Evolutionary conservation across 305 asterid species (phyloP).

Genomic region (Solanum chacoense): DNA sequence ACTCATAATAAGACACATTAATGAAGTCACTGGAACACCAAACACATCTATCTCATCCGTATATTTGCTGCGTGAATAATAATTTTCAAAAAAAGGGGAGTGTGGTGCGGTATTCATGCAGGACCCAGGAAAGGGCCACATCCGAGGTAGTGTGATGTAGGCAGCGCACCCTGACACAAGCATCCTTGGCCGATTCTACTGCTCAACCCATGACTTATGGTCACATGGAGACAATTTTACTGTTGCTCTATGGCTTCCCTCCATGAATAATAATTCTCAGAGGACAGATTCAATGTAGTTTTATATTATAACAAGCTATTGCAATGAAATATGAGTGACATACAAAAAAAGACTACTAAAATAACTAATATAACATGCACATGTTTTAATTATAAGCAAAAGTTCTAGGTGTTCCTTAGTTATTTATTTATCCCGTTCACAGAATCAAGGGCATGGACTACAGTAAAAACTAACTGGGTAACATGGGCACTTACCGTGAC

Average conservation of each 20-base stretch:
- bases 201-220: neutral
- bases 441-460: neutral
- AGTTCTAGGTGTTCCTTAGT: neutral
- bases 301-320: neutral
- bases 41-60: neutral
- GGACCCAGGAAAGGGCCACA: neutral
- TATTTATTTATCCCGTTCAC: neutral
- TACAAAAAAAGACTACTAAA: neutral
- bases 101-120: neutral
- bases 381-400: neutral
- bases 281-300: neutral
- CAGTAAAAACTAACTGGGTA: neutral
- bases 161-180: neutral
- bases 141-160: neutral
- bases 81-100: neutral
- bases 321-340: neutral
- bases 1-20: neutral
- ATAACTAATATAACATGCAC: neutral
- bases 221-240: neutral
- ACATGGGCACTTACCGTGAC: conserved; percentile 35
- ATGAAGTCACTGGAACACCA: neutral
- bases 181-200: neutral
- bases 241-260: neutral
- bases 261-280: neutral
- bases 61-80: neutral